Conservation (phyloP, 108 stramenopile genomes). For the Fistulifera pelliculosa region DNA sequence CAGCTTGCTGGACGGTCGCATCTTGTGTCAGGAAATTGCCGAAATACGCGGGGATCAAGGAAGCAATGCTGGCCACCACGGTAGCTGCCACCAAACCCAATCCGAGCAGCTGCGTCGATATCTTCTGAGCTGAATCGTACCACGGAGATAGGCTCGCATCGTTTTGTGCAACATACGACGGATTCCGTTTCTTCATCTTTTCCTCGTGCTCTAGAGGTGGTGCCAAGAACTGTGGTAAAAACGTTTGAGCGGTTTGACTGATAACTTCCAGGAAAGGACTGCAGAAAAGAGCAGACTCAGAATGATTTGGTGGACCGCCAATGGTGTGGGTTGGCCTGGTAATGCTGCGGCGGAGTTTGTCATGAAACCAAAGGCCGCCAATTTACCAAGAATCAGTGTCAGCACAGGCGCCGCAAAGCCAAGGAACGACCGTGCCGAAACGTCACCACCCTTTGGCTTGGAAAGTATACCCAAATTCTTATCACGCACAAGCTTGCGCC, state of each 20-base stretch:
- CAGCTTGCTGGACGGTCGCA: conserved; percentile 48
- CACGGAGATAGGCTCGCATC: conserved; percentile 32
- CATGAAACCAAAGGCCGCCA: conserved; percentile 86
- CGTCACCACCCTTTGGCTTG: conserved; percentile 20
- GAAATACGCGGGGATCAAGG: conserved; percentile 53
- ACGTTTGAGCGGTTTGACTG: conserved; percentile 76
- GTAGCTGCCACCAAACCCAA: conserved; percentile 48
- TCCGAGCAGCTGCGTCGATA: conserved; percentile 42
- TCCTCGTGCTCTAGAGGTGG: conserved; percentile 30
- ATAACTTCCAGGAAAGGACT: conserved; percentile 85
- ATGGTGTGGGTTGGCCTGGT: conserved; percentile 70
- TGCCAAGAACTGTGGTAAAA: conserved; percentile 50
- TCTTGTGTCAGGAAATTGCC: conserved; percentile 63
- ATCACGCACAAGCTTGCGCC: conserved; percentile 41
- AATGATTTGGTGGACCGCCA: conserved; percentile 81
- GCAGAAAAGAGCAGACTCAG: conserved; percentile 73
- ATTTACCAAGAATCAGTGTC: conserved; percentile 75
- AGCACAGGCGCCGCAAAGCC: conserved; percentile 77
- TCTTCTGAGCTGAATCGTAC: conserved; percentile 23
- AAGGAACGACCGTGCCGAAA: conserved; percentile 47
- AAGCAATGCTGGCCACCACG: conserved; percentile 52
- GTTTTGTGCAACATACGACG: conserved; percentile 16
- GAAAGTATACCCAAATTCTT: conserved; percentile 12
- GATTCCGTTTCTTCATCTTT: conserved; percentile 4
- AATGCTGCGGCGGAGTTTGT: conserved; percentile 74